Evolutionary conservation across 2,329 filamentous ascomycete genomes (phyloP).

Genomic region (Didymella pinodella): DNA sequence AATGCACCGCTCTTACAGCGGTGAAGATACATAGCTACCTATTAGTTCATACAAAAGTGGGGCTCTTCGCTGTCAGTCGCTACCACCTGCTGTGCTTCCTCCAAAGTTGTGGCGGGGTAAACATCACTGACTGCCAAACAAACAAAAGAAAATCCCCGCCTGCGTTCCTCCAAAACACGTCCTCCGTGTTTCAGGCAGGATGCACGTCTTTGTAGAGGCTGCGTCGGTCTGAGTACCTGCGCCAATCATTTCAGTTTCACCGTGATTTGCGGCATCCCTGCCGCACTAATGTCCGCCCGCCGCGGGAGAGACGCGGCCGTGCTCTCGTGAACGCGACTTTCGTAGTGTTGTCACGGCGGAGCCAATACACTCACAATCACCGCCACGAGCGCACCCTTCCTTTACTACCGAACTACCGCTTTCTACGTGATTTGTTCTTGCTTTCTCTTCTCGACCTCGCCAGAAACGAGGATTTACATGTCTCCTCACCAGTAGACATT

Average conservation of each 20-base stretch:
- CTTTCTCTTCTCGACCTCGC: slow-evolving; percentile 18
- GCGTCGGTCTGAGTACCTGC: slow-evolving; percentile 2
- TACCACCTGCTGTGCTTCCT: neutral
- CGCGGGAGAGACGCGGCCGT: slow-evolving; percentile 27
- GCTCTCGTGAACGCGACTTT: slow-evolving; percentile 27
- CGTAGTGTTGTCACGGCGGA: slow-evolving; percentile 24
- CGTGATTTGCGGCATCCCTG: slow-evolving; percentile 32
- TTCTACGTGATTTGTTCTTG: neutral
- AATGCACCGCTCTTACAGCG: too few relatives aligned
- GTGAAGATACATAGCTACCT: too few relatives aligned
- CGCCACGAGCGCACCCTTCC: slow-evolving; percentile 20
- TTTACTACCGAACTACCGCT: neutral
- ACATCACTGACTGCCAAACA: slow-evolving; percentile 5
- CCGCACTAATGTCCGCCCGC: slow-evolving; percentile 22
- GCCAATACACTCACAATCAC: slow-evolving; percentile 35
- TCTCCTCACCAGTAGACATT: slow-evolving; percentile 35
- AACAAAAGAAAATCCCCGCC: slow-evolving; percentile 1
- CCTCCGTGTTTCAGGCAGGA: slow-evolving; percentile 9
- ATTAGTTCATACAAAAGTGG: neutral
- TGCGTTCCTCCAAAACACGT: neutral
- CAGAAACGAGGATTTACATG: slow-evolving; percentile 44
- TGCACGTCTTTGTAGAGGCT: slow-evolving; percentile 12
- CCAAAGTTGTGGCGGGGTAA: slow-evolving; percentile 9
- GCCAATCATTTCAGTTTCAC: slow-evolving; percentile 27
- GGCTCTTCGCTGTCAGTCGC: slow-evolving; percentile 1